Conservation (phyloP, 208 protist genomes). For the Acanthamoeba healyi region DNA sequence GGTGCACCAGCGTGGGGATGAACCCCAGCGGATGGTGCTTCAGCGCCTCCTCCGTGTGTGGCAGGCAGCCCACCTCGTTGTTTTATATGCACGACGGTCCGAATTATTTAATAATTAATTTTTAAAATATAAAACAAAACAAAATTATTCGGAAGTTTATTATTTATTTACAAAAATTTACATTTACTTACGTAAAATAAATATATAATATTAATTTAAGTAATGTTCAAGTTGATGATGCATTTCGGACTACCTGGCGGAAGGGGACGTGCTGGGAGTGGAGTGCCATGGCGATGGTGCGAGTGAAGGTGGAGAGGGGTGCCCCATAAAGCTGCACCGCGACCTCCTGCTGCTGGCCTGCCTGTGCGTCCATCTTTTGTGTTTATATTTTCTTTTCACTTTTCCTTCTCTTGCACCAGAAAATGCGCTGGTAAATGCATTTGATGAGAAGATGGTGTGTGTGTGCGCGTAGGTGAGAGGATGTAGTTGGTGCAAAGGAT, state of each 20-base stretch:
- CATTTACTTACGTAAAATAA: too few species aligned
- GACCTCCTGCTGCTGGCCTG: too few species aligned
- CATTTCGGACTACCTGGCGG: background rate
- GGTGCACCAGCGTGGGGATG: background rate
- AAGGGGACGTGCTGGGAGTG: background rate
- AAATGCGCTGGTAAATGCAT: too few species aligned
- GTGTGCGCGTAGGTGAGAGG: too few species aligned
- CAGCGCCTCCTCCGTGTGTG: background rate
- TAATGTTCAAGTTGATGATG: background rate
- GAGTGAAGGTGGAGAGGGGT: conserved; percentile 47
- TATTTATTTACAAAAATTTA: background rate
- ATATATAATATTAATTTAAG: background rate
- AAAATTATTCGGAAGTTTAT: background rate
- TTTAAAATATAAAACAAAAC: background rate
- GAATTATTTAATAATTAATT: too few species aligned
- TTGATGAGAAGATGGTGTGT: too few species aligned
- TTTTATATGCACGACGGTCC: too few species aligned
- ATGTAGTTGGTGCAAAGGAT: too few species aligned
- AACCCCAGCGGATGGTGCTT: conserved; percentile 39
- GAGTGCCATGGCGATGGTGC: conserved; percentile 27
- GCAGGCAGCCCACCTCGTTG: background rate
- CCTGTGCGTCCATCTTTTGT: too few species aligned
- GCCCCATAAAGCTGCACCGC: conserved; percentile 13
- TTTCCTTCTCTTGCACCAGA: too few species aligned
- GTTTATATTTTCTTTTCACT: too few species aligned